Evolutionary conservation across 371 early-diverging fungal species (phyloP).

Genomic region (Mortierella sp.): DNA sequence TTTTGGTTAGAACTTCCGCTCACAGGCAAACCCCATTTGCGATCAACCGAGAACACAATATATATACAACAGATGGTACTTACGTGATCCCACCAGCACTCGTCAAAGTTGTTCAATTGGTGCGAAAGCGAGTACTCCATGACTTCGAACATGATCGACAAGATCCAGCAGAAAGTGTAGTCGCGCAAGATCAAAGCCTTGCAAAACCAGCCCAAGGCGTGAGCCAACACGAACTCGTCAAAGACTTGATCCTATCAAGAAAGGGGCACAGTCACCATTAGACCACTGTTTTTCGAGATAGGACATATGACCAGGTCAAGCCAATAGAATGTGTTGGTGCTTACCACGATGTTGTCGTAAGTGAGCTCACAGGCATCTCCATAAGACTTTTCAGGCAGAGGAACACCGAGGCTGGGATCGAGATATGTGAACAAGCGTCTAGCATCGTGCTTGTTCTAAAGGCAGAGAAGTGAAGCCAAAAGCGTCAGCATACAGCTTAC

Average conservation of each 20-base stretch:
- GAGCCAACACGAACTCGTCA: slow-evolving; percentile 95
- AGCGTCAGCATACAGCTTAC: neutral
- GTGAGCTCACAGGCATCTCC: slow-evolving; percentile 90
- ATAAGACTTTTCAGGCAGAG: slow-evolving; percentile 93
- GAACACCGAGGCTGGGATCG: slow-evolving; percentile 85
- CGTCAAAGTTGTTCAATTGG: slow-evolving; percentile 97
- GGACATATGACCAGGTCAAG: neutral
- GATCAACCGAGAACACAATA: neutral
- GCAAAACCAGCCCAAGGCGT: slow-evolving; percentile 95
- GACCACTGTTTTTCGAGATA: neutral
- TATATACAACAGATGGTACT: slow-evolving; percentile 30
- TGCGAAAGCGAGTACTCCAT: slow-evolving; percentile 96
- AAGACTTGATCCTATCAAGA: slow-evolving; percentile 78
- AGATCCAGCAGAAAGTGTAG: slow-evolving; percentile 95
- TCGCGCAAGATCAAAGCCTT: slow-evolving; percentile 95
- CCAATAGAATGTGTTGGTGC: slow-evolving; percentile 24
- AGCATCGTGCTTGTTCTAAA: slow-evolving; percentile 88
- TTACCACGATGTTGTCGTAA: slow-evolving; percentile 78
- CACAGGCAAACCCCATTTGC: neutral
- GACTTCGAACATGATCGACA: slow-evolving; percentile 94
- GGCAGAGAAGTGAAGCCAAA: neutral
- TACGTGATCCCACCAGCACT: slow-evolving; percentile 99
- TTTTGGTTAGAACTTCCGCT: slow-evolving; percentile 1
- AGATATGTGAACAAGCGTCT: slow-evolving; percentile 83
- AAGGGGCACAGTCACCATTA: neutral